Evolutionary conservation across 1,139 yeast species (phyloP), one percentile per base, ranked within the genome.

Genomic region (Candida dubliniensis): DNA sequence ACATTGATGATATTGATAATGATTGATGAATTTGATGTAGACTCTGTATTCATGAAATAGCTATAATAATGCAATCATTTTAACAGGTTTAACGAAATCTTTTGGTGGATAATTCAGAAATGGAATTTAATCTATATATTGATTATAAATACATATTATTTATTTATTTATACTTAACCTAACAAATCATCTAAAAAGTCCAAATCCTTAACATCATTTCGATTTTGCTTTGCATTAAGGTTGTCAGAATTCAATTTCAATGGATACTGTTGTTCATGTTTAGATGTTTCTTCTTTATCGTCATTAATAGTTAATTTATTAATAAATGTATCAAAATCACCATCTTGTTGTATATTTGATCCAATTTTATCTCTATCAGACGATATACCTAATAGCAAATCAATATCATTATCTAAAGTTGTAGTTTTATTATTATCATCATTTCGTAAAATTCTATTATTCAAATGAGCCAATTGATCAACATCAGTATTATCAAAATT

Each of bases 401-500:
- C 47, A 34, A 50, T 25, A 37, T 45, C 50, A 14, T 42, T 36
- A 14, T 43, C 47, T 5, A 40, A 36, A 15, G 38, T 34, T 1
- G 40, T 31, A 9, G 27, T 24, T 5, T 34, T 12, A n/a, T 35
- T 34, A 27, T 34, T 38, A 25, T 41, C 40, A 13, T 41, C 54
- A 12, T 40, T 41, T 14, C 38, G 44, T 8, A 47, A 45, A 13
- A 71, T 46, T 36, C 57, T 60, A 15, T 52, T 48, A 47, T 71
- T 68, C 46, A 71, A 57, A 18, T 51, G 53, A 1, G 57, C 56
- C 40, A 67, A 46, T 43, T 64, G 73, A 4, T 32, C 42, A 8
- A 48, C 49, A 41, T 67, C 71, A 11, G 52, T 45, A 11, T 46
- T 49, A 41, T 63, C 59, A 31, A 61, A 56, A 48, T 69, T 74